Base-by-base conservation (phyloP, 2,329 filamentous ascomycete genomes). In the Botryotinia globosa region DNA sequence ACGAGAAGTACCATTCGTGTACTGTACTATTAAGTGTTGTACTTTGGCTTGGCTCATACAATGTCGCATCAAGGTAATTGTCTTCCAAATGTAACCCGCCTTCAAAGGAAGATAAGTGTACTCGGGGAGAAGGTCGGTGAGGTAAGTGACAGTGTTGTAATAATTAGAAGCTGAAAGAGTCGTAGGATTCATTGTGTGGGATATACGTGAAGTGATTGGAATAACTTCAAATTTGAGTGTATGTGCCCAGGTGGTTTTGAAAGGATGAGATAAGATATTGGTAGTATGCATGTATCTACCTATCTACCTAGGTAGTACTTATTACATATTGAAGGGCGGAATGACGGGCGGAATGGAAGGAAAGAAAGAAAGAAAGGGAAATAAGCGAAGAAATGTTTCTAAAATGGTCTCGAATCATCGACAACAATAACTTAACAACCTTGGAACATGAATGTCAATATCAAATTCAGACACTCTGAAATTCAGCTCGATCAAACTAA, bases 11-110 rank as follows among this genome's bases (percentile, higher is more conserved):
- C 37, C 44, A 42, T 56, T 56, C 37, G 59, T 42, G 22, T 71
- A 9, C 51, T 56, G 58, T 64, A 56, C 58, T 56, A n/a, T 71
- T 29, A 9, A 54, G 59, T 34, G 59, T 64, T 65, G 69, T 71
- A 42, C 59, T 64, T 71, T 64, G 45, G 42, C 69, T 71, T 71
- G 69, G 59, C 68, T 70, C 42, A 64, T 70, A 54, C 44, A 44
- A 56, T 51, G 69, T 56, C 16, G 59, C 32, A 65, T 71, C n/a
- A 12, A 48, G 39, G 22, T n/a, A 62, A 39, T 56, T 29, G 29
- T 45, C 39, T 29, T 34, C 25, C 5, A 8, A 32, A 56, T 6
- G 48, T 67, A 56, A 67, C 34, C 25, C 39, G 25, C 34, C 16
- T 32, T 56, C 3, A 8, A 18, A 56, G 48, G 32, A 4, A 39